Evolutionary conservation across 805 yeast genomes (phyloP).

Genomic region (Candida germanica): DNA sequence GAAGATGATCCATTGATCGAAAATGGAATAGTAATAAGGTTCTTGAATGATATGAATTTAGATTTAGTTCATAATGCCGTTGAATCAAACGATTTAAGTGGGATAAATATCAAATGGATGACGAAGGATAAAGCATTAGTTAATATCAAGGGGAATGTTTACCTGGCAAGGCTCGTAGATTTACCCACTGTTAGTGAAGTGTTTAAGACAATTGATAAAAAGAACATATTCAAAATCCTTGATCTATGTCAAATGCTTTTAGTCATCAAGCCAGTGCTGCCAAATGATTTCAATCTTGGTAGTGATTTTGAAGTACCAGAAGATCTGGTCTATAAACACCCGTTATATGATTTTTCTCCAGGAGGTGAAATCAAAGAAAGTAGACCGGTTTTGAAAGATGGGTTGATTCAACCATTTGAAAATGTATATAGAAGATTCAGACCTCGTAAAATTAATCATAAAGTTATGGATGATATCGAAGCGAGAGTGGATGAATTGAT

Average conservation of each 20-base stretch:
- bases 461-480: constrained; percentile 75
- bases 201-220: constrained; percentile 83
- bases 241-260: constrained; percentile 85
- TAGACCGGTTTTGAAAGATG: constrained; percentile 62
- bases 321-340: constrained; percentile 33
- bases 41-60: constrained; percentile 64
- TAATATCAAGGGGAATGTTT: constrained; percentile 60
- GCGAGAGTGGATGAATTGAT: constrained; percentile 73
- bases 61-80: constrained; percentile 75
- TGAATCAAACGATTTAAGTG: constrained; percentile 71
- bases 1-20: constrained; percentile 94
- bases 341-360: constrained; percentile 33
- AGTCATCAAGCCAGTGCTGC: constrained; percentile 55
- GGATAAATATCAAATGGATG: constrained; percentile 75
- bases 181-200: constrained; percentile 86
- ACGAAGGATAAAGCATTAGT: constrained; percentile 79
- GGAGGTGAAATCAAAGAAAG: constrained; percentile 41
- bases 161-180: constrained; percentile 83
- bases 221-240: constrained; percentile 80
- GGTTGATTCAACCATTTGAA: constrained; percentile 77
- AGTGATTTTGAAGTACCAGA: constrained; percentile 44
- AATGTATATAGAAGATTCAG: constrained; percentile 68
- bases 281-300: constrained; percentile 40
- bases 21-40: constrained; percentile 77
- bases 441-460: constrained; percentile 64